Base-by-base conservation (phyloP, 768 basidiomycete species). In the Macrolepiota albuminosa region DNA sequence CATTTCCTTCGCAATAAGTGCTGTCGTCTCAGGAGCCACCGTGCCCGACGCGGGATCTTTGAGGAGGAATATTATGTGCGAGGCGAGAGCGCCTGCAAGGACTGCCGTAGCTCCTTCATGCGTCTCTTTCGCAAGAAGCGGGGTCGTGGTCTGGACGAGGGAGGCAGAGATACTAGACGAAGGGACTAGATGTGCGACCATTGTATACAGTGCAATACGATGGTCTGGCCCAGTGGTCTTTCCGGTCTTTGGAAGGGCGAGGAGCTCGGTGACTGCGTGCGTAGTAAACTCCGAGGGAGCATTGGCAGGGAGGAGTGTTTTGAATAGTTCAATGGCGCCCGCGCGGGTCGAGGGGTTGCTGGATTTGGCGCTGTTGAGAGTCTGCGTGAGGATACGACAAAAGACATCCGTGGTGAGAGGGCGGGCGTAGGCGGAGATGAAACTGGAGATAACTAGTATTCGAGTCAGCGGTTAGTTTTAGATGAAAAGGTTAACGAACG, bases 161-260 rank as follows among this genome's bases (percentile, higher is more conserved):
- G 72, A 61, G 3, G 75, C 64, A 14, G 81, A 81, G 39, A 76
- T 66, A 11, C 59, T 68, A 13, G 65, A 45, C 5, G 82, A 82
- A 3, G 87, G 78, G 0, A 75, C 71, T 1, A 94, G 62, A 54
- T 68, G 68, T 2, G 79, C 73, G 1, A 94, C 78, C 86, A 98
- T 93, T 1, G 84, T 80, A 73, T 93, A 95, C 9, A 98, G 76
- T 0, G 88, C 78, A 5, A 86, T 71, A 18, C 95, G 86, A 69
- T 98, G 94, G 58, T 96, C 96, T 2, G 90, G 82, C 1, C 93
- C 93, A 0, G 87, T 75, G 0, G 94, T 91, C 77, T 97, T 99
- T 24, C 93, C 90, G 0, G 86, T 72, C 65, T 88, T 87, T 1
- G 93, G 90, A 0, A 93, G 78, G n/a, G 76, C 74, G 10, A 94